Percentiles rank a stretch among this genome's conserved stretches.
Conservation (phyloP, 306 rosid species). For the Datisca glomerata region DNA sequence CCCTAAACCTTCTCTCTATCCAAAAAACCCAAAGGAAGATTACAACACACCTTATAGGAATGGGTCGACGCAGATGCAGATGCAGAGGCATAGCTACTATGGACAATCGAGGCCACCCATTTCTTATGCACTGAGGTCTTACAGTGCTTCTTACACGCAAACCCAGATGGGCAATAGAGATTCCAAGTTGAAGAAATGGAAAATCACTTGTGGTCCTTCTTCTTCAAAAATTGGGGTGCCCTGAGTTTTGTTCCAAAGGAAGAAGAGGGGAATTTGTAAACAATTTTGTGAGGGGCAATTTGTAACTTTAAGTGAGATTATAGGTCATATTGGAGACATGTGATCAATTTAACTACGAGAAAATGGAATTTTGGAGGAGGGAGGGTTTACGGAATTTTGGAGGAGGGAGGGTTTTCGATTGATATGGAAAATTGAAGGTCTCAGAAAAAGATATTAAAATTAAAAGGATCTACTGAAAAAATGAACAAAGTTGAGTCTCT, state of each 20-base stretch:
- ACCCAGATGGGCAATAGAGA: slow-evolving; percentile 32
- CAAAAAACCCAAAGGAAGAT: slow-evolving; percentile 45
- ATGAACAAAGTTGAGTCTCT: too few relatives aligned
- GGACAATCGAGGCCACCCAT: slow-evolving; percentile 31
- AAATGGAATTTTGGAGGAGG: too few relatives aligned
- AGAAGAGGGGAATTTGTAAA: too few relatives aligned
- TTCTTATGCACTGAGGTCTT: slow-evolving; percentile 35
- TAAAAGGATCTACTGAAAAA: too few relatives aligned
- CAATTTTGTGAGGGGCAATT: too few relatives aligned
- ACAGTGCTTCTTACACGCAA: slow-evolving; percentile 42
- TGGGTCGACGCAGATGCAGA: slow-evolving; percentile 50
- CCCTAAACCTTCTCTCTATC: slow-evolving; percentile 1
- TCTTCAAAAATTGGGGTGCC: slow-evolving; percentile 47
- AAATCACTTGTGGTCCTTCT: slow-evolving; percentile 32
- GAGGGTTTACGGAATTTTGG: too few relatives aligned
- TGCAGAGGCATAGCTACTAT: slow-evolving; percentile 46
- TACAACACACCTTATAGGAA: slow-evolving; percentile 42
- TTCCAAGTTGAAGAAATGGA: slow-evolving; percentile 54
- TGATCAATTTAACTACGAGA: too few relatives aligned
- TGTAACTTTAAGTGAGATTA: too few relatives aligned
- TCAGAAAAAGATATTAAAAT: too few relatives aligned
- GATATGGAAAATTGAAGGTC: too few relatives aligned
- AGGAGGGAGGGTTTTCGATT: too few relatives aligned
- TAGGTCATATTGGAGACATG: too few relatives aligned
- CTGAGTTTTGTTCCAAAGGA: slow-evolving; percentile 89